Conservation (phyloP, 345 rosid genomes). For the Lumnitzera racemosa region DNA sequence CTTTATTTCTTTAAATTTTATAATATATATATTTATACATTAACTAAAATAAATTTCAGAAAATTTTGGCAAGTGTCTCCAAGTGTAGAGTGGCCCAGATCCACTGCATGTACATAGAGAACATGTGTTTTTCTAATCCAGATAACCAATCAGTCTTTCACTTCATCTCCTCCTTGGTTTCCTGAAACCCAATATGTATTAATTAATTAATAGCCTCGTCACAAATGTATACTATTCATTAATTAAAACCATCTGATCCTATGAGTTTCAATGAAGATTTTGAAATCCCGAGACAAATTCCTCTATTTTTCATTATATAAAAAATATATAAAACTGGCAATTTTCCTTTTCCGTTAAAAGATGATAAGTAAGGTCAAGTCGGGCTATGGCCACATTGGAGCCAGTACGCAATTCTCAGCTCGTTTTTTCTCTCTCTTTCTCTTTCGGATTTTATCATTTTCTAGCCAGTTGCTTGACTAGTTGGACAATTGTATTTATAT, state of each 20-base stretch:
- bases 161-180: not conserved
- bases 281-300: slow-evolving; percentile 52
- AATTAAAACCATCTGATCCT: slow-evolving; percentile 7
- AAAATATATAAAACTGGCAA: not conserved
- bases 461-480: slow-evolving; percentile 5
- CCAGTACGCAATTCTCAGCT: slow-evolving; percentile 1
- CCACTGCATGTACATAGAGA: slow-evolving; percentile 43
- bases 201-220: not conserved
- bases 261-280: slow-evolving; percentile 27
- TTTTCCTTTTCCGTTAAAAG: not conserved
- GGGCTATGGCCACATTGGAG: not conserved
- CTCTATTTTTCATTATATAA: not conserved
- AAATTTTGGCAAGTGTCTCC: not conserved
- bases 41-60: no score
- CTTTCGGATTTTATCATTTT: slow-evolving; percentile 1
- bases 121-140: no score
- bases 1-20: slow-evolving; percentile 7
- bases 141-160: slow-evolving; percentile 21
- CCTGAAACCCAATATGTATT: not conserved
- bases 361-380: no score
- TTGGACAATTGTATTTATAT: not conserved
- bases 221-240: slow-evolving; percentile 9
- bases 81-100: slow-evolving; percentile 24
- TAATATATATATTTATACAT: no score
- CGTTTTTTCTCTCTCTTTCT: not conserved